Conservation (phyloP, 140 eudicot species). For the Cichorium intybus region DNA sequence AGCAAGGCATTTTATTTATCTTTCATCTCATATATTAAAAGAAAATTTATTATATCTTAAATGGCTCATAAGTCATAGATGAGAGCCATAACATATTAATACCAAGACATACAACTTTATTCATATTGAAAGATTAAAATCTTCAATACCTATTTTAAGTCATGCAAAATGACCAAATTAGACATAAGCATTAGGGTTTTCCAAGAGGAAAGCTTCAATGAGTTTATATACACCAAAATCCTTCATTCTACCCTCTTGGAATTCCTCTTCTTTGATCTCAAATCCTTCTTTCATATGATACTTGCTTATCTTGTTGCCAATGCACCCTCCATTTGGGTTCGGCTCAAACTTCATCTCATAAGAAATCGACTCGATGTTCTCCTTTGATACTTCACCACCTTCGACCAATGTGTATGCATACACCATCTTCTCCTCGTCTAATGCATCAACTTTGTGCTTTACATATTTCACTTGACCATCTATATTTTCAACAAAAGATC, state of each 20-base stretch:
- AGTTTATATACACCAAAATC: slow-evolving; percentile 44
- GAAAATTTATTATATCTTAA: neutral
- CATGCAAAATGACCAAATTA: slow-evolving; percentile 11
- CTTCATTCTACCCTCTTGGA: slow-evolving; percentile 43
- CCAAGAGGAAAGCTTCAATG: slow-evolving; percentile 58
- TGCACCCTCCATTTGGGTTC: slow-evolving; percentile 39
- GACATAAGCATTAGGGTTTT: slow-evolving; percentile 46
- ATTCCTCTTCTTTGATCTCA: slow-evolving; percentile 44
- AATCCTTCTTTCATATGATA: slow-evolving; percentile 36
- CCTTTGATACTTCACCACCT: slow-evolving; percentile 34
- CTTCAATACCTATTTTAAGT: neutral
- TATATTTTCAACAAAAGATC: slow-evolving; percentile 14
- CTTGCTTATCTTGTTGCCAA: slow-evolving; percentile 41
- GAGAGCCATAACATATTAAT: neutral
- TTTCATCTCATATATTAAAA: slow-evolving; percentile 5
- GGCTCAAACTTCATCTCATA: slow-evolving; percentile 37
- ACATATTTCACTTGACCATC: slow-evolving; percentile 35
- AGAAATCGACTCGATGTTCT: slow-evolving; percentile 32
- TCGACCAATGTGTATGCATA: slow-evolving; percentile 42
- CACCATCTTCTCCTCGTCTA: slow-evolving; percentile 43
- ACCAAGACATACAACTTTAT: neutral
- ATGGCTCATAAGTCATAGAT: neutral
- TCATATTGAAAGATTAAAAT: neutral
- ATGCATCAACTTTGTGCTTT: slow-evolving; percentile 51
- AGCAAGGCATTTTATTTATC: neutral